Conservation (phyloP, 257 asterid species). For the Anisodus acutangulus region DNA sequence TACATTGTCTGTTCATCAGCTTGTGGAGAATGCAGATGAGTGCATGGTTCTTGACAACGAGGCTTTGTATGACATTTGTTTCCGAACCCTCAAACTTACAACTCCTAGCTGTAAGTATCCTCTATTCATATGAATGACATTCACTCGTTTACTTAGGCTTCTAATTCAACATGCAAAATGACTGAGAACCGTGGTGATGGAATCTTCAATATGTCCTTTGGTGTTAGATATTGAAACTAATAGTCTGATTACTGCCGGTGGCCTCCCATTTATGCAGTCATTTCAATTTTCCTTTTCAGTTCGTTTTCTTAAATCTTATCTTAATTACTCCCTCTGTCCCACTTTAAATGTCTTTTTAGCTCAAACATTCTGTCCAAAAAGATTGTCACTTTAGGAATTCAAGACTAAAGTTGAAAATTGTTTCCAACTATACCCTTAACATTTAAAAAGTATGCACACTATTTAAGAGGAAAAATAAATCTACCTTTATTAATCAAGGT, state of each 20-base stretch:
- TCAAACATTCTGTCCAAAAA: too few relatives aligned
- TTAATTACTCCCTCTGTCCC: not conserved
- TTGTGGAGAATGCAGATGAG: conserved; percentile 46
- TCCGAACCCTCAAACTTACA: conserved; percentile 36
- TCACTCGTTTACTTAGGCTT: not conserved
- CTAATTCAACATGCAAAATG: not conserved
- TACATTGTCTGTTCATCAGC: conserved; percentile 43
- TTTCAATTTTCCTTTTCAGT: not conserved
- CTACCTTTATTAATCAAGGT: too few relatives aligned
- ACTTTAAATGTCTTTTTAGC: too few relatives aligned
- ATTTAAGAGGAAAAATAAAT: too few relatives aligned
- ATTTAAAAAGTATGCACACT: too few relatives aligned
- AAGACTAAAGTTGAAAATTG: too few relatives aligned
- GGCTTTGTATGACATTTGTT: conserved; percentile 35
- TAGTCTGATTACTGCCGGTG: not conserved
- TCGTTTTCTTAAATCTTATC: not conserved
- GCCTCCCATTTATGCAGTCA: not conserved
- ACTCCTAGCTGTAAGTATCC: conserved; percentile 35
- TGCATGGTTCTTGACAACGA: conserved; percentile 41
- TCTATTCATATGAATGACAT: not conserved
- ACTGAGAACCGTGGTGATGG: not conserved
- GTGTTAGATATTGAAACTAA: not conserved
- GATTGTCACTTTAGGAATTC: too few relatives aligned
- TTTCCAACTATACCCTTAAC: too few relatives aligned
- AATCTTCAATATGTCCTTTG: not conserved